Evolutionary conservation across 306 rosid genomes (phyloP).

Genomic region (Styphnolobium japonicum): DNA sequence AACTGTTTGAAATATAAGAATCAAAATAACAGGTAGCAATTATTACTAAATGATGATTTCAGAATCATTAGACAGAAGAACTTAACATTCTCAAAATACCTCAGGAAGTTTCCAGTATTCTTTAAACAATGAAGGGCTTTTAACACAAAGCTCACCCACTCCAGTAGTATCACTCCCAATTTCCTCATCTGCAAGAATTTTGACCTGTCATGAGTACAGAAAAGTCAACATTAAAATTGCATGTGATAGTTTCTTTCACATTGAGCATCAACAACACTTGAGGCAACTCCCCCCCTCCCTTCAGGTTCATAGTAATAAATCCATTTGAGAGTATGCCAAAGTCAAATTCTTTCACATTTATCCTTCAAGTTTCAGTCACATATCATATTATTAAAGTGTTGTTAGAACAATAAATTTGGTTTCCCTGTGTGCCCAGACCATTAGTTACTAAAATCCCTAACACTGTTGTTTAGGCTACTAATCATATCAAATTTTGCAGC

Average conservation of each 20-base stretch:
- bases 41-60: slow-evolving; percentile 1
- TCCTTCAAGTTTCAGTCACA: slow-evolving; percentile 12
- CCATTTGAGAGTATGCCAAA: not conserved
- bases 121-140: slow-evolving; percentile 77
- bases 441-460: not conserved
- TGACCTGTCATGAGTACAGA: slow-evolving; percentile 50
- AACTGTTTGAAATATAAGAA: not conserved
- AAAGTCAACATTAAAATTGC: slow-evolving; percentile 5
- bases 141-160: slow-evolving; percentile 82
- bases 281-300: not conserved
- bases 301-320: not conserved
- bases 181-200: slow-evolving; percentile 55
- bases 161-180: slow-evolving; percentile 20
- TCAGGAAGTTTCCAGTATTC: slow-evolving; percentile 91
- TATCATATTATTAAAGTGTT: not conserved
- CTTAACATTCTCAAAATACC: slow-evolving; percentile 45
- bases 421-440: not conserved
- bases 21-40: not conserved
- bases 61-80: slow-evolving; percentile 12
- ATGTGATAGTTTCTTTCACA: slow-evolving; percentile 2
- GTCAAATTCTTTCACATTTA: not conserved
- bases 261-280: not conserved
- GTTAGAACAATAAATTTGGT: not conserved
- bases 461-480: slow-evolving; percentile 5
- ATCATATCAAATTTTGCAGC: not conserved